Conservation (phyloP, 2,329 filamentous ascomycete species). For the Diplodia corticola region DNA sequence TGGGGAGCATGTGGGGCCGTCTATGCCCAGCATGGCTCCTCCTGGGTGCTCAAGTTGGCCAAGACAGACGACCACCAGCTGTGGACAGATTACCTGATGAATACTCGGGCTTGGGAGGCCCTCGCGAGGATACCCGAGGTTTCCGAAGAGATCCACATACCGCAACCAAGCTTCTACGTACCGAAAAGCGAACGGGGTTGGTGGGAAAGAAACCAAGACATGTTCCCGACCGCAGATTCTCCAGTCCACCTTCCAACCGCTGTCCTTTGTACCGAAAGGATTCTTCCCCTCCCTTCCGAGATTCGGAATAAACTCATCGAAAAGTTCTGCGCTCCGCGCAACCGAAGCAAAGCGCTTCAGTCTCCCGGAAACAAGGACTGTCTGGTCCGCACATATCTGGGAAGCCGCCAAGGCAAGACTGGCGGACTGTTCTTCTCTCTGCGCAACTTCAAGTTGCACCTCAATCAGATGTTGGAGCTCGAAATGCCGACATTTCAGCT, state of each 20-base stretch:
- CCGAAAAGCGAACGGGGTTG: neutral
- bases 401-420: constrained; percentile 33
- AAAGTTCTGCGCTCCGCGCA: neutral
- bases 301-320: neutral
- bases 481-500: constrained; percentile 17
- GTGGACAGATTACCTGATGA: constrained; percentile 23
- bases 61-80: constrained; percentile 18
- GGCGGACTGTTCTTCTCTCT: constrained; percentile 43
- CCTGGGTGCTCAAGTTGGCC: constrained; percentile 8
- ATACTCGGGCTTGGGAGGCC: constrained; percentile 14
- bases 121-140: neutral
- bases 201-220: neutral
- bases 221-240: neutral
- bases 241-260: neutral
- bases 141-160: neutral
- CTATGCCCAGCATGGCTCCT: constrained; percentile 5
- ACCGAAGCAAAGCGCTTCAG: neutral
- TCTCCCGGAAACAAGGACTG: constrained; percentile 44
- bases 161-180: neutral
- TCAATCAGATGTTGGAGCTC: constrained; percentile 53
- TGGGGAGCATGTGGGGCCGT: constrained; percentile 22
- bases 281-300: neutral
- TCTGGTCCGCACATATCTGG: constrained; percentile 53
- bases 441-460: constrained; percentile 52
- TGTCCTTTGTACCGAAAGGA: neutral